Conservation (phyloP, 176 grass and related monocot species). For the Puya raimondii region DNA sequence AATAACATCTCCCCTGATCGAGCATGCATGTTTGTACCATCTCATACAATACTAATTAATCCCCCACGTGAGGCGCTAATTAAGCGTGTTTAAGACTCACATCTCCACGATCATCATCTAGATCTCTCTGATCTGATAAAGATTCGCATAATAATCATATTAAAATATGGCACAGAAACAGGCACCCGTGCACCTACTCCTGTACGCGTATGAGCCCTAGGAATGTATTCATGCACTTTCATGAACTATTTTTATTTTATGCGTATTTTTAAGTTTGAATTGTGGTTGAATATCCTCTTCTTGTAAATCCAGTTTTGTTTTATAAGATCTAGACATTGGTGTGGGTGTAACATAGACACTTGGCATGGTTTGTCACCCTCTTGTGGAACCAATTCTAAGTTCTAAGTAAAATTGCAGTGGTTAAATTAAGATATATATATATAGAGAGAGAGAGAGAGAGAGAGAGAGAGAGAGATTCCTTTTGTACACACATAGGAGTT, state of each 20-base stretch:
- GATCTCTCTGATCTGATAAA: too few species aligned
- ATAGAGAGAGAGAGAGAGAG: too few species aligned
- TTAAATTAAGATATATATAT: too few species aligned
- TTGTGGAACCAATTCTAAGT: neutral
- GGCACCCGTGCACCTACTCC: neutral
- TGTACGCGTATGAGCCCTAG: neutral
- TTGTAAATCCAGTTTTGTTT: neutral
- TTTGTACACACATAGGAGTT: neutral
- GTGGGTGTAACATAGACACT: neutral
- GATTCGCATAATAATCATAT: too few species aligned
- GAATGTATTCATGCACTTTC: neutral
- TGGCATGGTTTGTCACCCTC: slow-evolving; percentile 1
- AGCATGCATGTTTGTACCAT: too few species aligned
- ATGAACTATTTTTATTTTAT: neutral
- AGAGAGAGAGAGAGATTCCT: neutral
- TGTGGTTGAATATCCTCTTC: neutral
- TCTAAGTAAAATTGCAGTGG: neutral
- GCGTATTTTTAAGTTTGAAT: neutral
- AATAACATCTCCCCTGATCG: too few species aligned
- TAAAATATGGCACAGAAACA: too few species aligned
- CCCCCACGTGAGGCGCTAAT: too few species aligned
- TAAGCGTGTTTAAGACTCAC: too few species aligned
- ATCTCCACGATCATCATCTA: too few species aligned
- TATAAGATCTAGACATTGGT: neutral
- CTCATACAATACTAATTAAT: too few species aligned